Percentiles rank a stretch among this genome's conserved stretches.
phyloP scores from a whole-genome alignment of 2,329 filamentous ascomycete species.

The Magnaporthales sp. region DNA sequence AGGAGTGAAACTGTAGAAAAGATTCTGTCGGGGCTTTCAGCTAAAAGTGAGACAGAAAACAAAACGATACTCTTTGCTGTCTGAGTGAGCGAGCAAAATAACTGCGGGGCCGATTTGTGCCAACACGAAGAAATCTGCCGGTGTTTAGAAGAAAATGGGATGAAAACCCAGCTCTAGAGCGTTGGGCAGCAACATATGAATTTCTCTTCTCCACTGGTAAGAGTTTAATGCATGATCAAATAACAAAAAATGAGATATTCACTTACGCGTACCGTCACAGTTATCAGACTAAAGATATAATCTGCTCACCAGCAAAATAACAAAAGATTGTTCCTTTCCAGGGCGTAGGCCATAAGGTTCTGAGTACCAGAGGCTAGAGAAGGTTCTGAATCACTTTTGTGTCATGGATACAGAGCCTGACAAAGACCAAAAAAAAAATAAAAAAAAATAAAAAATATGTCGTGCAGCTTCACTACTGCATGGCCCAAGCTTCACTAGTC shows the following conservation, averaged over 20 bases:
- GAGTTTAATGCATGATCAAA: neutral
- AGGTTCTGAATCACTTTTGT: neutral
- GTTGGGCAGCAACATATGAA: neutral
- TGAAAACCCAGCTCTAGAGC: neutral
- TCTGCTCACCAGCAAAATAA: neutral
- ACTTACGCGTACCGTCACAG: neutral
- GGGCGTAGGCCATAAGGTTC: too few relatives aligned
- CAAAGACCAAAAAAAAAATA: neutral
- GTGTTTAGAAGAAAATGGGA: neutral
- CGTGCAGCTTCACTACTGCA: neutral
- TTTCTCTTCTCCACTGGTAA: neutral
- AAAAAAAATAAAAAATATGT: slow-evolving; percentile 4
- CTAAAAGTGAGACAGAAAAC: neutral
- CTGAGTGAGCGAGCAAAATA: neutral
- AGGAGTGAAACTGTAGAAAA: neutral
- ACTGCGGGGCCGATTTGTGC: neutral
- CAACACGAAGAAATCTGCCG: neutral
- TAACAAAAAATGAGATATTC: neutral
- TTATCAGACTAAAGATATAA: neutral
- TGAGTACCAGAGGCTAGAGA: neutral
- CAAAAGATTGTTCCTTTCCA: neutral
- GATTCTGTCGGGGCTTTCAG: neutral
- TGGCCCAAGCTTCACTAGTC: neutral
- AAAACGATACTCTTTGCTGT: neutral
- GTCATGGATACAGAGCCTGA: neutral